Conservation (phyloP, 1,284 basidiomycete genomes). For the Vanrija pseudolonga region DNA sequence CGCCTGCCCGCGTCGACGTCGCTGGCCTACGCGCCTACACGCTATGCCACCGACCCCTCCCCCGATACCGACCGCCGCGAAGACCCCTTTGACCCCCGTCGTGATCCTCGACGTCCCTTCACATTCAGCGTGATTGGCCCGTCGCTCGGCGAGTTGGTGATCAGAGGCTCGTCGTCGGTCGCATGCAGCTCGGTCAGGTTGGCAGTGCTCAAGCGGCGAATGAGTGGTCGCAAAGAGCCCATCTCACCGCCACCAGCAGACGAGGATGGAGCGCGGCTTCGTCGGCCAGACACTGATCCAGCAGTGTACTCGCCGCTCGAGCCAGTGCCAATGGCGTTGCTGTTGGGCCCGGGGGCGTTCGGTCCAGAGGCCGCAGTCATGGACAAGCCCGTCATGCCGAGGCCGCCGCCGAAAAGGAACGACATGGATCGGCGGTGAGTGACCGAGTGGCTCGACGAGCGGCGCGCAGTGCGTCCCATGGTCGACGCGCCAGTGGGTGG, state of each 20-base stretch:
- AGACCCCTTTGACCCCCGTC: neutral
- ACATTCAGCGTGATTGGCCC: conserved; percentile 8
- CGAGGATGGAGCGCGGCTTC: conserved; percentile 14
- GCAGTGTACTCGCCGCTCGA: conserved; percentile 5
- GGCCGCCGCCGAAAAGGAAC: conserved; percentile 40
- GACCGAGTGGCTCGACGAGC: conserved; percentile 13
- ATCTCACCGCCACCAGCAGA: conserved; percentile 5
- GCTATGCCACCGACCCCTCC: neutral
- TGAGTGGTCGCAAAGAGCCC: conserved; percentile 19
- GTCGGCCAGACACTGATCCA: conserved; percentile 9
- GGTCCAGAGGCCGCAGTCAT: conserved; percentile 2
- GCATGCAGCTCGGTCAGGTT: conserved; percentile 18
- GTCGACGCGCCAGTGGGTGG: conserved; percentile 1
- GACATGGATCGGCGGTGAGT: conserved; percentile 29
- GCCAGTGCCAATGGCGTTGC: neutral
- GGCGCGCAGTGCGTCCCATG: conserved; percentile 6
- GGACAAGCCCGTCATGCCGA: conserved; percentile 36
- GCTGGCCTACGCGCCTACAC: too few relatives aligned
- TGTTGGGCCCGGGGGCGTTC: neutral
- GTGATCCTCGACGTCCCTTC: neutral
- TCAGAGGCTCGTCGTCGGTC: conserved; percentile 22
- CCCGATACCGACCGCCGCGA: neutral
- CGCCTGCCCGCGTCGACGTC: too few relatives aligned
- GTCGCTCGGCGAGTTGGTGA: conserved; percentile 26
- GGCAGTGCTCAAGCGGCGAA: conserved; percentile 25